Percentiles rank a stretch among this genome's conserved stretches.
These are phyloP conservation scores for Anethum foeniculum DNA, from an alignment of 140 eudicot genomes.

Conservation along the genomic window DNA sequence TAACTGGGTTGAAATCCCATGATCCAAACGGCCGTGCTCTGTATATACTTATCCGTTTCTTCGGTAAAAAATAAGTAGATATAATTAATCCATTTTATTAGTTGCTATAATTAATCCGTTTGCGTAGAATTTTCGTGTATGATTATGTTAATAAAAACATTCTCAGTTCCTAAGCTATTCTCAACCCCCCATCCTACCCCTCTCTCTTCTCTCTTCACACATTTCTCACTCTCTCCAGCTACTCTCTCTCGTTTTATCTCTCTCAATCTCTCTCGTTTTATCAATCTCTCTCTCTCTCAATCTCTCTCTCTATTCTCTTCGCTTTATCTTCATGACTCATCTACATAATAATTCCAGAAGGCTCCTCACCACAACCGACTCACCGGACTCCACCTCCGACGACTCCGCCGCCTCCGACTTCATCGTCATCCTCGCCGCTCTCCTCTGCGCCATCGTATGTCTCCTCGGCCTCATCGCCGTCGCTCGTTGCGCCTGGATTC, in stretches of 20 bases:
- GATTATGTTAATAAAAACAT: background rate
- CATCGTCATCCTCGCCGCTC: conserved; percentile 48
- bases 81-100: too few relatives aligned
- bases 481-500: conserved; percentile 56
- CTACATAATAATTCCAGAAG: conserved; percentile 16
- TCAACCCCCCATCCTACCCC: background rate
- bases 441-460: conserved; percentile 49
- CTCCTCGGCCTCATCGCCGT: conserved; percentile 58
- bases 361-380: conserved; percentile 25
- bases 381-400: conserved; percentile 20
- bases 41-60: too few relatives aligned
- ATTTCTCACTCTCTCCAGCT: background rate
- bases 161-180: background rate
- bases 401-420: conserved; percentile 35
- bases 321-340: conserved; percentile 13
- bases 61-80: too few relatives aligned
- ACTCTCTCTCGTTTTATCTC: background rate
- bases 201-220: background rate
- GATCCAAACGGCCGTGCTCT: too few relatives aligned
- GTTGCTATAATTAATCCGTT: too few relatives aligned
- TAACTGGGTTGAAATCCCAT: too few relatives aligned
- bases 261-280: background rate
- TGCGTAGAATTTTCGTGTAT: too few relatives aligned
- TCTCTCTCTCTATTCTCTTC: background rate
- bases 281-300: conserved; percentile 9